phyloP scores from a whole-genome alignment of 148 eudicot species.

The Spergularia bocconei region DNA sequence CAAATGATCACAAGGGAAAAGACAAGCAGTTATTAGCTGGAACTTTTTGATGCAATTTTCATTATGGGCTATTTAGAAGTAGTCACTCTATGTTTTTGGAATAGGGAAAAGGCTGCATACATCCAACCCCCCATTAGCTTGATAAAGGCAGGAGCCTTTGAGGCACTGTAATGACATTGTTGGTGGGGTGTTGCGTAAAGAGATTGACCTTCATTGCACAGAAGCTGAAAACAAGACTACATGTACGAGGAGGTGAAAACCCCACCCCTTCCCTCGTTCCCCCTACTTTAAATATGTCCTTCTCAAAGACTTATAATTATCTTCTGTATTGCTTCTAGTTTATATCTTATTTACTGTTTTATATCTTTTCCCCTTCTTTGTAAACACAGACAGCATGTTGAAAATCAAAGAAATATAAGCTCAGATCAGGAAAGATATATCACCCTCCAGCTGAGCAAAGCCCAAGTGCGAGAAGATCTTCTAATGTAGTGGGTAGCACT shows the following conservation, averaged over 20 bases:
- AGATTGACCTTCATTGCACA: too few species aligned
- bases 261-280: too few species aligned
- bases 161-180: too few species aligned
- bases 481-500: slow-evolving; percentile 79
- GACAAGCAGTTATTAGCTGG: neutral
- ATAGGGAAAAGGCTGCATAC: too few species aligned
- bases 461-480: slow-evolving; percentile 98
- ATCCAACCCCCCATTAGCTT: too few species aligned
- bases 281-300: too few species aligned
- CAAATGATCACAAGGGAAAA: neutral
- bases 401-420: neutral
- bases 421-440: slow-evolving; percentile 15
- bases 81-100: too few species aligned
- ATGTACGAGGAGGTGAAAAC: too few species aligned
- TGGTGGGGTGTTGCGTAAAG: too few species aligned
- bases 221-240: too few species aligned
- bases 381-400: neutral
- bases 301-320: neutral
- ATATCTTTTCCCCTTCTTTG: neutral
- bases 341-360: neutral
- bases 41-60: neutral
- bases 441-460: slow-evolving; percentile 99
- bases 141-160: too few species aligned
- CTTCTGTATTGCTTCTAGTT: neutral
- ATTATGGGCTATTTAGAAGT: too few species aligned